phyloP scores from a whole-genome alignment of 768 basidiomycete genomes.

The Boletus sensibilis region DNA sequence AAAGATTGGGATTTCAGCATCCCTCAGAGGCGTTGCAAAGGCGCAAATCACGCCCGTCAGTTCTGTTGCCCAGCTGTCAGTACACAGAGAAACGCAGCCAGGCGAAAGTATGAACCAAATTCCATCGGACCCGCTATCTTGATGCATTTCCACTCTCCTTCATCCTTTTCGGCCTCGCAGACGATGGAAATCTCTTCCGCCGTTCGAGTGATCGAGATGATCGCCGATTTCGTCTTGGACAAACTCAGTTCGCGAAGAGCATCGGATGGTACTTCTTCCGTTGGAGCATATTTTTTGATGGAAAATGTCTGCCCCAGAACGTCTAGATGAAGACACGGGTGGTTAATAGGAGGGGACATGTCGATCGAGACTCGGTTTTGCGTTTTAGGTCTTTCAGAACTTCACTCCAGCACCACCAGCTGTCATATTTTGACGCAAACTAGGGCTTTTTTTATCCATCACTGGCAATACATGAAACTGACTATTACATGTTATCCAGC shows the following conservation, averaged over 20 bases:
- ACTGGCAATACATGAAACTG: neutral
- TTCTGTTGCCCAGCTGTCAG: conserved; percentile 35
- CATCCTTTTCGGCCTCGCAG: conserved; percentile 41
- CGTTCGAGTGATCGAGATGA: conserved; percentile 60
- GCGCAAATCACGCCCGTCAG: conserved; percentile 57
- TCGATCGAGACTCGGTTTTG: neutral
- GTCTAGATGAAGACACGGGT: conserved; percentile 48
- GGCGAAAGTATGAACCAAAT: conserved; percentile 42
- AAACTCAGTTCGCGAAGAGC: conserved; percentile 28
- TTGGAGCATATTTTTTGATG: conserved; percentile 39
- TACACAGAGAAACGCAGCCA: neutral
- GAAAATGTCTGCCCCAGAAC: conserved; percentile 45
- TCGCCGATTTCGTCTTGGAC: conserved; percentile 29
- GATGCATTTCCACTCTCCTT: conserved; percentile 55
- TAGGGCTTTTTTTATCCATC: neutral
- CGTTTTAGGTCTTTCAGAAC: neutral
- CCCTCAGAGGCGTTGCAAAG: conserved; percentile 53
- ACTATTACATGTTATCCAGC: neutral
- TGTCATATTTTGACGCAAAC: neutral
- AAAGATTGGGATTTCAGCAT: conserved; percentile 54
- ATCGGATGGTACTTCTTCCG: conserved; percentile 34
- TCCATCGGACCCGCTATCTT: conserved; percentile 68
- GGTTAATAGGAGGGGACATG: conserved; percentile 46
- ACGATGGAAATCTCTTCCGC: conserved; percentile 61
- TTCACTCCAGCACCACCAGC: neutral